Evolutionary conservation across 306 rosid genomes (phyloP).

Genomic region (Elaeagnus macrophylla): DNA sequence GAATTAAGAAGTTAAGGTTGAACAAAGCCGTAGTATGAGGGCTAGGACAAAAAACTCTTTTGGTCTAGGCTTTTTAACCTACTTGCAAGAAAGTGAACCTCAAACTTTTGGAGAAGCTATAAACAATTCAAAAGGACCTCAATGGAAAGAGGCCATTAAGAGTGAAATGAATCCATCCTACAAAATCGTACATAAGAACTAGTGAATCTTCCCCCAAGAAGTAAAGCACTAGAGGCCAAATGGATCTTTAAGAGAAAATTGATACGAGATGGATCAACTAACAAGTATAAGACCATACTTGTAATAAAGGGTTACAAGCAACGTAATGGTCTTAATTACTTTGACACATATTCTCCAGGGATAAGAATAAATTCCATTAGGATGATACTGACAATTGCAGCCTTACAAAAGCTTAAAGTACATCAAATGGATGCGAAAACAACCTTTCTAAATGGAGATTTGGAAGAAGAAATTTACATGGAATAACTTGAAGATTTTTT

Average conservation of each 20-base stretch:
- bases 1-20: background rate
- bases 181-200: background rate
- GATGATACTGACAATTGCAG: background rate
- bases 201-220: background rate
- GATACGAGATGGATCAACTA: background rate
- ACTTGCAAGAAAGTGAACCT: slow-evolving; percentile 1
- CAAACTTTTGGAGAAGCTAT: background rate
- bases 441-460: background rate
- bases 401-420: background rate
- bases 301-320: background rate
- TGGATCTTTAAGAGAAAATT: background rate
- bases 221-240: background rate
- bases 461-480: background rate
- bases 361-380: background rate
- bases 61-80: background rate
- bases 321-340: background rate
- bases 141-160: background rate
- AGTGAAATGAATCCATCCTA: background rate
- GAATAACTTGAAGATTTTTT: too few relatives aligned
- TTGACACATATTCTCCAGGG: background rate
- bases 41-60: background rate
- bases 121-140: background rate
- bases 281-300: background rate
- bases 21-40: background rate
- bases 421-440: background rate